Percentiles rank a stretch among this genome's conserved stretches.
Evolutionary conservation across 2,329 filamentous ascomycete genomes (phyloP).

Genomic region (Penicillium sp.): DNA sequence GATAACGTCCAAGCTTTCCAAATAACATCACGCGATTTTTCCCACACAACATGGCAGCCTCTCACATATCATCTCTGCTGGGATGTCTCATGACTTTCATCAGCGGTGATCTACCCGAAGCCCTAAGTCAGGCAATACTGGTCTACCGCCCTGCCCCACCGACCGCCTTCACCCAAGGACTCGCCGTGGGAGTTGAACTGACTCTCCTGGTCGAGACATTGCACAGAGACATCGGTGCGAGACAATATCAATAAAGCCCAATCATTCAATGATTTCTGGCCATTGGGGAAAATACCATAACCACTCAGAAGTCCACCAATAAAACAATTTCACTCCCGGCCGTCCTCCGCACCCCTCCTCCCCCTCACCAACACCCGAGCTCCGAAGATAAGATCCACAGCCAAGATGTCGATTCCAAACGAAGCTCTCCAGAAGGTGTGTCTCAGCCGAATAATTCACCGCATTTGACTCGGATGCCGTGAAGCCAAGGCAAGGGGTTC

Average conservation of each 20-base stretch:
- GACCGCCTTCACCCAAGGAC: constrained; percentile 6
- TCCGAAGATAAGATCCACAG: constrained; percentile 7
- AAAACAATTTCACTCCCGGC: constrained; percentile 1
- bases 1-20: too few species aligned
- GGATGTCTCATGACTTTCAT: too few species aligned
- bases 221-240: background rate
- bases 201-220: constrained; percentile 4
- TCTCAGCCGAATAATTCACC: background rate
- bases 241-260: background rate
- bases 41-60: background rate
- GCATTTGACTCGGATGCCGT: background rate
- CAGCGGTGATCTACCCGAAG: background rate
- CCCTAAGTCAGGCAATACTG: constrained; percentile 6
- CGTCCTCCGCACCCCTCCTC: constrained; percentile 13
- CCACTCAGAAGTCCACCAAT: background rate
- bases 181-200: constrained; percentile 4
- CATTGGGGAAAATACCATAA: background rate
- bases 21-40: background rate
- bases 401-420: constrained; percentile 84
- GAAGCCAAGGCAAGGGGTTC: background rate
- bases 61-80: background rate
- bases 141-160: background rate
- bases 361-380: constrained; percentile 12
- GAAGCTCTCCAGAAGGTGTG: constrained; percentile 87
- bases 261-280: background rate